phyloP scores from a whole-genome alignment of 495 filamentous ascomycete genomes.

The Podospora tetraspora region DNA sequence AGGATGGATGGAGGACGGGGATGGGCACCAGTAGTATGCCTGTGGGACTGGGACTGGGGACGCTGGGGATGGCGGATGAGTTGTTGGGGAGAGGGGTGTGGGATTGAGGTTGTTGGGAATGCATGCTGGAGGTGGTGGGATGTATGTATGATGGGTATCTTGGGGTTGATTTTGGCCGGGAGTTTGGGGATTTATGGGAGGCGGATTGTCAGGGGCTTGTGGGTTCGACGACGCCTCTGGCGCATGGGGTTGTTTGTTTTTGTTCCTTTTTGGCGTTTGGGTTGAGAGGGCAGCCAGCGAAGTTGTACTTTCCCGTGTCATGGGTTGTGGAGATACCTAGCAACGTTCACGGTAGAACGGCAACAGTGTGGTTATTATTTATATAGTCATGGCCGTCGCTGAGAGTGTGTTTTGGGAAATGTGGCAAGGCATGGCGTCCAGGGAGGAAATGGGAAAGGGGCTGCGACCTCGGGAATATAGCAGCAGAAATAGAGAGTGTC shows the following conservation, averaged over 20 bases:
- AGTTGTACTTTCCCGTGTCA: not conserved
- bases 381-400: not conserved
- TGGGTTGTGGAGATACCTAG: not conserved
- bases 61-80: not conserved
- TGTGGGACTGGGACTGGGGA: not conserved
- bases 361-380: not conserved
- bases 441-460: not conserved
- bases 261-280: not conserved
- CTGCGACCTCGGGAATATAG: not conserved
- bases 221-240: not conserved
- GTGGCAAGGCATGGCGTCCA: not conserved
- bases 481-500: not conserved
- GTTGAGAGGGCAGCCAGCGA: not conserved
- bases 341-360: not conserved
- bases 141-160: conserved; percentile 4
- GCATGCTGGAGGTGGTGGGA: not conserved
- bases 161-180: conserved; percentile 16
- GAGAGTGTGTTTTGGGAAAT: not conserved
- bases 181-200: not conserved
- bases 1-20: not conserved
- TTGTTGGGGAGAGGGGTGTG: conserved; percentile 13
- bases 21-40: not conserved
- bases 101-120: not conserved
- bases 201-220: not conserved
- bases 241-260: not conserved